These are phyloP conservation scores for Mycena floridula DNA, from an alignment of 768 basidiomycete species.

Conservation along the genomic window DNA sequence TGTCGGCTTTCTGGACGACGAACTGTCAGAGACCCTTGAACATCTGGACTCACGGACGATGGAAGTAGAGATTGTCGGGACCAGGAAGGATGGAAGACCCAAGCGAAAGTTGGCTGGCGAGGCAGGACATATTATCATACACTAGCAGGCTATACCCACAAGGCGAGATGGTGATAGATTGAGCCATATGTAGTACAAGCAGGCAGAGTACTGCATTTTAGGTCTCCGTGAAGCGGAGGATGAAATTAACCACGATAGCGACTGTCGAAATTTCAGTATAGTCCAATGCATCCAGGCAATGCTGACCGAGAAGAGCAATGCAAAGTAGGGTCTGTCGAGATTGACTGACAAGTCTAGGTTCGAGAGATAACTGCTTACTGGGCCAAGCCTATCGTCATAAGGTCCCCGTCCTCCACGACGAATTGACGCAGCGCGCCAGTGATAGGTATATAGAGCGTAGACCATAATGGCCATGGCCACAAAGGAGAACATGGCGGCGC, in stretches of 20 bases:
- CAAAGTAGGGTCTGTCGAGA: slow-evolving; percentile 70
- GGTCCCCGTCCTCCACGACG: slow-evolving; percentile 87
- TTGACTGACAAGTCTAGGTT: background rate
- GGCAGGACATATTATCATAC: slow-evolving; percentile 37
- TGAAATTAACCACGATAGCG: slow-evolving; percentile 80
- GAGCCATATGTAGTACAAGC: no score
- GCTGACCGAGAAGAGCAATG: slow-evolving; percentile 68
- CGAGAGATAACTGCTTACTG: slow-evolving; percentile 53
- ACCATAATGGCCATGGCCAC: slow-evolving; percentile 99
- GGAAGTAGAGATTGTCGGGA: slow-evolving; percentile 33
- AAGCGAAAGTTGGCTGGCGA: slow-evolving; percentile 37
- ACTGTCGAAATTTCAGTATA: slow-evolving; percentile 34
- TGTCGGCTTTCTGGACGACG: slow-evolving; percentile 35
- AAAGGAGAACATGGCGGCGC: slow-evolving; percentile 92
- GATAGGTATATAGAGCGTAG: slow-evolving; percentile 92
- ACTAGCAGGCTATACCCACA: slow-evolving; percentile 19
- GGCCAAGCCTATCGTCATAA: slow-evolving; percentile 94
- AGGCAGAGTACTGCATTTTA: no score
- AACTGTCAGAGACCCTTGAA: slow-evolving; percentile 13
- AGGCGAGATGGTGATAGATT: no score
- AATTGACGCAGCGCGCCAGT: slow-evolving; percentile 94
- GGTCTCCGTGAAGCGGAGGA: slow-evolving; percentile 82
- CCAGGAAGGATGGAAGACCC: slow-evolving; percentile 37
- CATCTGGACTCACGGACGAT: slow-evolving; percentile 25
- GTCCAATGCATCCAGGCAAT: background rate